These are phyloP conservation scores for Zygosaccharomyces rouxii DNA, from an alignment of 805 yeast genomes.

Conservation along the genomic window DNA sequence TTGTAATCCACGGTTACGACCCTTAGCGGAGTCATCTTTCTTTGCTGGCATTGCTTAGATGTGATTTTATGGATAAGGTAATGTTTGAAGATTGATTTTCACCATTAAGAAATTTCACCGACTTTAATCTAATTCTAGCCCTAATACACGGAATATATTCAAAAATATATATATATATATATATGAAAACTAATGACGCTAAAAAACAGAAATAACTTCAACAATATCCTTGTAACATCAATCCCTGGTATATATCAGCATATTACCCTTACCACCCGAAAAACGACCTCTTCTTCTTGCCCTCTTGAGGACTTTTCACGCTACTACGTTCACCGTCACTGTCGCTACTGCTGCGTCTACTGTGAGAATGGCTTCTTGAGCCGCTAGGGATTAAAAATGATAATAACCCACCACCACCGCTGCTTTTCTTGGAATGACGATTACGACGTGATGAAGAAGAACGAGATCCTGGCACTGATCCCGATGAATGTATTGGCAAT, in stretches of 20 bases:
- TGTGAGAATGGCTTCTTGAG: slow-evolving; percentile 17
- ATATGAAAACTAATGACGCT: neutral
- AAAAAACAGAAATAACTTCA: neutral
- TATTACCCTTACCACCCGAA: neutral
- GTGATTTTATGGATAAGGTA: neutral
- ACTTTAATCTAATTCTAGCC: neutral
- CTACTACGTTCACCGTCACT: slow-evolving; percentile 14
- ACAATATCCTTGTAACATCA: neutral
- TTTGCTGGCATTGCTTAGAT: neutral
- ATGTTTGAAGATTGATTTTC: neutral
- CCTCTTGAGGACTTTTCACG: slow-evolving; percentile 3
- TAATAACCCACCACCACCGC: slow-evolving; percentile 15
- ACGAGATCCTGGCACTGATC: slow-evolving; percentile 4
- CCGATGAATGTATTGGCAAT: slow-evolving; percentile 7
- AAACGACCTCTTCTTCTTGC: slow-evolving; percentile 14
- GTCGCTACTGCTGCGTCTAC: slow-evolving; percentile 21
- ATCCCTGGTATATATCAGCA: neutral
- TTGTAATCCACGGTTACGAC: slow-evolving; percentile 24
- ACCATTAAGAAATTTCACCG: neutral
- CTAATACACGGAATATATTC: neutral
- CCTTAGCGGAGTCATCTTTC: neutral
- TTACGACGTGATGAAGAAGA: slow-evolving; percentile 4
- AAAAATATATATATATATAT: neutral
- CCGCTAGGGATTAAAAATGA: slow-evolving; percentile 19
- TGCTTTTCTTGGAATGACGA: slow-evolving; percentile 9